Conservation (phyloP, 1,284 basidiomycete genomes). For the Omphalotus olearius region DNA sequence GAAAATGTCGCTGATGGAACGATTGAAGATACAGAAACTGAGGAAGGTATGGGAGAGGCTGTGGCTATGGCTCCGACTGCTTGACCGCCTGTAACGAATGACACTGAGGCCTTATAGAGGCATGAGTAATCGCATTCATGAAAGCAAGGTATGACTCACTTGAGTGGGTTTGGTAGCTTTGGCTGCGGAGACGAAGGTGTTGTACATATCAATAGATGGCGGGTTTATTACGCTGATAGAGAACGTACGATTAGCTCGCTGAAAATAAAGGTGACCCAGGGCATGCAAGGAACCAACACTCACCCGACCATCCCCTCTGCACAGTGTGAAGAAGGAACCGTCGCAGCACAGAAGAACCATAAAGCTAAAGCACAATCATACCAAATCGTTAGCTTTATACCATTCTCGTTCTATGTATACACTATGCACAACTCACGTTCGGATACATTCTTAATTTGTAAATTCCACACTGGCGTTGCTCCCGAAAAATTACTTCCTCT, state of each 20-base stretch:
- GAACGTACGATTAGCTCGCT: not conserved
- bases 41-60: too few species aligned
- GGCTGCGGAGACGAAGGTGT: slow-evolving; percentile 23
- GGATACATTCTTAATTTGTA: slow-evolving; percentile 25
- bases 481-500: slow-evolving; percentile 13
- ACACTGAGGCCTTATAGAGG: slow-evolving; percentile 4
- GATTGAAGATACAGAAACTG: too few species aligned
- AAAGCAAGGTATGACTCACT: slow-evolving; percentile 18
- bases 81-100: slow-evolving; percentile 21
- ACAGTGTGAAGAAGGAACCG: slow-evolving; percentile 23
- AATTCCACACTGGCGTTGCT: slow-evolving; percentile 19
- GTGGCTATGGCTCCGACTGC: slow-evolving; percentile 1
- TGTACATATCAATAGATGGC: slow-evolving; percentile 24
- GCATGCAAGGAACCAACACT: slow-evolving; percentile 5
- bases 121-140: not conserved
- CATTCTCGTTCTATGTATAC: too few species aligned
- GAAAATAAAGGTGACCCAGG: too few species aligned
- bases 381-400: not conserved
- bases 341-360: slow-evolving; percentile 27
- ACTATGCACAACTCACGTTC: slow-evolving; percentile 21
- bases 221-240: slow-evolving; percentile 32
- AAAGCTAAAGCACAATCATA: slow-evolving; percentile 21
- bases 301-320: slow-evolving; percentile 32
- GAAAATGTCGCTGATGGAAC: too few species aligned
- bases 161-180: slow-evolving; percentile 21